Evolutionary conservation across 768 basidiomycete genomes (phyloP).

Genomic region (Termitomyces sp.): DNA sequence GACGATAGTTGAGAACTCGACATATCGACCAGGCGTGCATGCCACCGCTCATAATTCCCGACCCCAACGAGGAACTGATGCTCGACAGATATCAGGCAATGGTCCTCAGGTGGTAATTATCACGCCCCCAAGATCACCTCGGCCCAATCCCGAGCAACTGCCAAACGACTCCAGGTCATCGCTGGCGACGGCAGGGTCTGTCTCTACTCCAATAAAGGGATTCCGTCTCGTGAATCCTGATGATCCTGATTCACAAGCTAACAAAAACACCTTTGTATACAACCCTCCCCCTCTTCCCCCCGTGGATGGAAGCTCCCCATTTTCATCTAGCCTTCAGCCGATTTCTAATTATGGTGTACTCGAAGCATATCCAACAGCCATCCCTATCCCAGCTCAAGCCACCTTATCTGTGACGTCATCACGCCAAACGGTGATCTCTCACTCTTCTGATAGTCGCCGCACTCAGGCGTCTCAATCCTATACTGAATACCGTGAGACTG

Average conservation of each 20-base stretch:
- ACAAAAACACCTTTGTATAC: slow-evolving; percentile 13
- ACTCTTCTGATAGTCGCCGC: not conserved
- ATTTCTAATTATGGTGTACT: not conserved
- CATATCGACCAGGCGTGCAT: not conserved
- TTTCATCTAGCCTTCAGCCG: slow-evolving; percentile 15
- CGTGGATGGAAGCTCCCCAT: slow-evolving; percentile 7
- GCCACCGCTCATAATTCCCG: not conserved
- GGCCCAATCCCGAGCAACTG: not conserved
- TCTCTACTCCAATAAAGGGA: slow-evolving; percentile 17
- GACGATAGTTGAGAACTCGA: not conserved
- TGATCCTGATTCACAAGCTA: slow-evolving; percentile 21
- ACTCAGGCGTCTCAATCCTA: not conserved
- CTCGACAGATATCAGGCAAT: slow-evolving; percentile 2
- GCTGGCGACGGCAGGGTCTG: slow-evolving; percentile 11
- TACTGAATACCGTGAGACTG: slow-evolving; percentile 1
- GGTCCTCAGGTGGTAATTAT: slow-evolving; percentile 31
- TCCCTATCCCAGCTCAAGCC: not conserved
- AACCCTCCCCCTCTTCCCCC: slow-evolving; percentile 17
- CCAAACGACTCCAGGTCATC: slow-evolving; percentile 11
- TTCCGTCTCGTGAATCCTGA: slow-evolving; percentile 29
- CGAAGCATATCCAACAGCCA: not conserved
- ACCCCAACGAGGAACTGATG: not conserved
- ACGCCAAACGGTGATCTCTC: not conserved
- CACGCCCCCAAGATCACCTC: slow-evolving; percentile 24
- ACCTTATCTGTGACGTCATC: not conserved